These are phyloP conservation scores for Lentinula raphanica DNA, from an alignment of 768 basidiomycete species.

Conservation along the genomic window DNA sequence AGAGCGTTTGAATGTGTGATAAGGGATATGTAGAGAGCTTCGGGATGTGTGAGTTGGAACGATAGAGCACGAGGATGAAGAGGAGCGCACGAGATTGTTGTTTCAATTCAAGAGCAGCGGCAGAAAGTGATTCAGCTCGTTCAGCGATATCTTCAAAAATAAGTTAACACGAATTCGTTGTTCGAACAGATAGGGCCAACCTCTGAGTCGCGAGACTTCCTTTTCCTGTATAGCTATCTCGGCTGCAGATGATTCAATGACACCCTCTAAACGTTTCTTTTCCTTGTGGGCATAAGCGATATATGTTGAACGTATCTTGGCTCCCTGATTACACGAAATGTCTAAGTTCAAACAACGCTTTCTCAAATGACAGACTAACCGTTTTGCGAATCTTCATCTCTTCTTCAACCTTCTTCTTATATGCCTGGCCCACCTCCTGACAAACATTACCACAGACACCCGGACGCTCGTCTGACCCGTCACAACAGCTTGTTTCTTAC, in stretches of 20 bases:
- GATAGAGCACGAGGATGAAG: too few relatives aligned
- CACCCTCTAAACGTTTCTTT: constrained; percentile 72
- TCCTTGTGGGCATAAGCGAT: constrained; percentile 86
- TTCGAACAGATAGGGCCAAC: constrained; percentile 29
- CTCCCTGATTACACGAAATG: constrained; percentile 51
- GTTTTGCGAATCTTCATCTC: constrained; percentile 77
- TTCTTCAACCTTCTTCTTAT: constrained; percentile 64
- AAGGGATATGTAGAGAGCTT: constrained; percentile 77
- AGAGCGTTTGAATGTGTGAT: constrained; percentile 70
- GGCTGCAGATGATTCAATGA: constrained; percentile 43
- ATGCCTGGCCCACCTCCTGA: constrained; percentile 63
- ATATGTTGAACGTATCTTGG: constrained; percentile 88
- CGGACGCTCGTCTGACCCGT: constrained; percentile 86
- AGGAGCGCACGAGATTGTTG: constrained; percentile 72
- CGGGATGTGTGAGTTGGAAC: too few relatives aligned
- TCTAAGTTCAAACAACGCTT: not conserved
- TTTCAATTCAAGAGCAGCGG: constrained; percentile 77
- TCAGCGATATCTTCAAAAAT: constrained; percentile 63
- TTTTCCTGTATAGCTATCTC: constrained; percentile 63
- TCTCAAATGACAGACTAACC: constrained; percentile 17
- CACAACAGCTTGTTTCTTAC: constrained; percentile 87
- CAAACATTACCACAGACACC: constrained; percentile 81
- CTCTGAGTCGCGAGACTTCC: constrained; percentile 70
- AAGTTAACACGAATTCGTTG: not conserved
- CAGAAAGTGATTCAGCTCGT: constrained; percentile 69